A percentile compares a stretch with the other conserved stretches of the same genome.
These are phyloP conservation scores for Penicillium nucicola DNA, from an alignment of 495 filamentous ascomycete genomes.

Conservation along the genomic window DNA sequence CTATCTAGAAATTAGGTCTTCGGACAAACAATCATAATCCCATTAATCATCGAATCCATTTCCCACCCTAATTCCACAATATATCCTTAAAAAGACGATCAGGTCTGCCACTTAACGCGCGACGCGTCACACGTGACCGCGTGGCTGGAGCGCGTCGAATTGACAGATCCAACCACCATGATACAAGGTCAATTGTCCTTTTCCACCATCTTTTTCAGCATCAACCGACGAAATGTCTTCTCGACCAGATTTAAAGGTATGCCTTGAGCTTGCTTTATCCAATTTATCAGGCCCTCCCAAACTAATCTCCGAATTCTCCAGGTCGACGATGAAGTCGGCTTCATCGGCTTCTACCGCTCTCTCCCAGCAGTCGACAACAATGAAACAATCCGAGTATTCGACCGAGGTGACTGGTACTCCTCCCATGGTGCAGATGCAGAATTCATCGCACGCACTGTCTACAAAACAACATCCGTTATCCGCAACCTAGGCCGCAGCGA, in stretches of 20 bases:
- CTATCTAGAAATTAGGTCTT: constrained; percentile 14
- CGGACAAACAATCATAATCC: constrained; percentile 15
- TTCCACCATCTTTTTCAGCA: constrained; percentile 7
- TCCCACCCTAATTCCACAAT: not conserved
- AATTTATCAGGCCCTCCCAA: not conserved
- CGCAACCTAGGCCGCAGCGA: constrained; percentile 82
- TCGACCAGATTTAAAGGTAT: constrained; percentile 84
- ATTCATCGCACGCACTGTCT: constrained; percentile 91
- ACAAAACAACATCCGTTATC: constrained; percentile 95
- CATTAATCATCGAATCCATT: not conserved
- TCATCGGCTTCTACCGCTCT: constrained; percentile 89
- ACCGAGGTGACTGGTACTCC: constrained; percentile 92
- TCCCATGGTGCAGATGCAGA: constrained; percentile 89
- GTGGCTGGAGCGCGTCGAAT: constrained; percentile 22
- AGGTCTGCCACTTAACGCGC: constrained; percentile 25
- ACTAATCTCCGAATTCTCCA: constrained; percentile 24
- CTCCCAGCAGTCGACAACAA: constrained; percentile 66
- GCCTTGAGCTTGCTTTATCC: not conserved
- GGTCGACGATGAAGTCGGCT: constrained; percentile 95
- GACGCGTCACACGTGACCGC: constrained; percentile 43
- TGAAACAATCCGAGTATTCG: constrained; percentile 75
- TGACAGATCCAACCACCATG: constrained; percentile 11
- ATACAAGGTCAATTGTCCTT: not conserved
- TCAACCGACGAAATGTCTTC: constrained; percentile 67
- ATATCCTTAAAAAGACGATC: no score